Percentiles rank a stretch among this genome's conserved stretches.
phyloP scores from a whole-genome alignment of 768 basidiomycete genomes.

The Pleurotus tuoliensis region DNA sequence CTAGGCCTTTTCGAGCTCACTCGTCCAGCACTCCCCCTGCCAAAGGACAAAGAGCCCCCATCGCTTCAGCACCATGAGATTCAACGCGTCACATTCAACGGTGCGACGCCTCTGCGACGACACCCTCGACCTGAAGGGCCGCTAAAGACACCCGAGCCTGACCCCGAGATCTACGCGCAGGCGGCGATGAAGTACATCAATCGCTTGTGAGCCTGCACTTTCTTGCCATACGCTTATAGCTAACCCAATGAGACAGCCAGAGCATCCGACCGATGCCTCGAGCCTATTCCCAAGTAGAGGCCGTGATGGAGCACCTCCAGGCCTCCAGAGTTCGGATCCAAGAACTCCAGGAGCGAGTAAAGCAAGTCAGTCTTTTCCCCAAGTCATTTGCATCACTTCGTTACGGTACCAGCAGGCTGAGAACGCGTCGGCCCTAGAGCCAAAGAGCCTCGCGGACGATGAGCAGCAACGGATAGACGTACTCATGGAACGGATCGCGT shows the following conservation, averaged over 20 bases:
- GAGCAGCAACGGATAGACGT: conserved; percentile 39
- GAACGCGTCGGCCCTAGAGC: conserved; percentile 21
- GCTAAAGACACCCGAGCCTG: conserved; percentile 33
- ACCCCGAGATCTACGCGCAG: conserved; percentile 72
- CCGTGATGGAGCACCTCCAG: conserved; percentile 35
- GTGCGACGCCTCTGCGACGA: conserved; percentile 64
- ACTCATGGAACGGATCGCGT: conserved; percentile 32
- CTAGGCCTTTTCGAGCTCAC: conserved; percentile 72
- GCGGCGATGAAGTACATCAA: conserved; percentile 77
- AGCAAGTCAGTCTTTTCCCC: conserved; percentile 23
- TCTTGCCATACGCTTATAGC: conserved; percentile 2
- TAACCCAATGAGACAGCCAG: conserved; percentile 21
- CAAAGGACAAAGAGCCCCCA: conserved; percentile 25
- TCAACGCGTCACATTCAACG: conserved; percentile 60
- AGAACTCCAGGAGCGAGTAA: conserved; percentile 24
- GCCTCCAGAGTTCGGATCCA: conserved; percentile 35
- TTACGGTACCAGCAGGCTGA: background rate
- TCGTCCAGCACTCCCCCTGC: conserved; percentile 18
- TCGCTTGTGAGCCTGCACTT: conserved; percentile 55
- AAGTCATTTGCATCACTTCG: background rate
- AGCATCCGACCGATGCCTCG: conserved; percentile 49
- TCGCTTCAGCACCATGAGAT: conserved; percentile 32
- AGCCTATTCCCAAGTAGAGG: conserved; percentile 41
- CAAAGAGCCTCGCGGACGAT: conserved; percentile 33
- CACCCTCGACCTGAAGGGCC: conserved; percentile 30